Evolutionary conservation across 257 asterid genomes (phyloP), one percentile per base, ranked within the genome.

Genomic region (Mitragyna speciosa): DNA sequence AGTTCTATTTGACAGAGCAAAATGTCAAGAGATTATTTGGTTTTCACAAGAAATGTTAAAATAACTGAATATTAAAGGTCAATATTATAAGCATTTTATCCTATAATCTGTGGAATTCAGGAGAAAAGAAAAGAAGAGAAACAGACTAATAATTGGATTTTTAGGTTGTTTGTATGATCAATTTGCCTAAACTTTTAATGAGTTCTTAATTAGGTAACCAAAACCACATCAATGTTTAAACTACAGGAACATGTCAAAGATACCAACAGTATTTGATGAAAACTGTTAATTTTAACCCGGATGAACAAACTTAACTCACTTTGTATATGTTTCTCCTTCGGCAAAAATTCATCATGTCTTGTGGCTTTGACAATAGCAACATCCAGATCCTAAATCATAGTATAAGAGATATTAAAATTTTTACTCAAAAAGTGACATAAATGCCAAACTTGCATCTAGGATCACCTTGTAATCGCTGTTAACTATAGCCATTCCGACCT

Each of bases 331-430:
- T 92, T 94, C 88, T 91, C 92, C 78, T 94, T 94, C 15, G 98
- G 98, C 83, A 91, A 70, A 75, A 73, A 76, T 78, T 94, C 96
- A 22, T 82, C 89, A 64, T 94, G 97, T 87, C 87, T 92, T 51
- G 98, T 94, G 77, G 97, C 97, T 89, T 94, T 94, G 41, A 94
- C 89, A 78, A 92, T 80, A 80, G 97, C 90, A 68, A 91, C 89
- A 82, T 86, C 91, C 63, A 94, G 81, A 15, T 69, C 92, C 98
- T 94, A 89, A 66, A 88, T 76, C 49, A 82, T 71, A 73, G 61
- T 78, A 68, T 28, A 66, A 70, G 47, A 68, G n/a, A 33, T 28
- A 30, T 49, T 1, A 70, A 79, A 56, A 70, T 77, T 80, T n/a
- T 56, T 39, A 43, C 63, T 70, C 56, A 76, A 65, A 71, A 51